phyloP scores from a whole-genome alignment of 2,329 filamentous ascomycete species.

The Purpureocillium takamizusanense region DNA sequence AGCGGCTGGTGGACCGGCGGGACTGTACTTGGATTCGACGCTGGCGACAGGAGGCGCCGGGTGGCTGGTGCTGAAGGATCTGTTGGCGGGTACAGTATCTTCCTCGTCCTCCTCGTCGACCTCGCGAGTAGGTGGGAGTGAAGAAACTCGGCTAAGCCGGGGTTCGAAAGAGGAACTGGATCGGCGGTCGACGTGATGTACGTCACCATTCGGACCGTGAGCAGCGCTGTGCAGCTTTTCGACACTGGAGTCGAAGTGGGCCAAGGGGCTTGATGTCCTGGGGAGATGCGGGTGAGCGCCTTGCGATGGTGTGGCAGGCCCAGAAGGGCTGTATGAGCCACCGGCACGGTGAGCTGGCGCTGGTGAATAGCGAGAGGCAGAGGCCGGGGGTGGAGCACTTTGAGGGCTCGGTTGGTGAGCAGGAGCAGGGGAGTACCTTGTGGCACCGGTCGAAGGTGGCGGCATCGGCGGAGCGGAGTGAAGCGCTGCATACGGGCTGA shows the following conservation, averaged over 20 bases:
- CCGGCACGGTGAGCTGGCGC: slow-evolving; percentile 32
- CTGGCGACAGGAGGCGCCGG: slow-evolving; percentile 12
- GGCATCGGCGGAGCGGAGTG: slow-evolving; percentile 23
- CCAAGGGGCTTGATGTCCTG: slow-evolving; percentile 56
- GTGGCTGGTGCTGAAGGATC: slow-evolving; percentile 16
- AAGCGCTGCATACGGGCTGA: slow-evolving; percentile 44
- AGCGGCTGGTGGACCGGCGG: slow-evolving; percentile 20
- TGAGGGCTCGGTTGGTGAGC: slow-evolving; percentile 28
- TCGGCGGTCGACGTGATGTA: slow-evolving; percentile 34
- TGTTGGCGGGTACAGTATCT: slow-evolving; percentile 9
- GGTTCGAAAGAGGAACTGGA: slow-evolving; percentile 46
- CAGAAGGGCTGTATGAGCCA: slow-evolving; percentile 30
- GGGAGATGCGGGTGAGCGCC: slow-evolving; percentile 49
- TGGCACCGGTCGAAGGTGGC: slow-evolving; percentile 23
- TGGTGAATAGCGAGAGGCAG: slow-evolving; percentile 44
- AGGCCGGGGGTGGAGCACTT: slow-evolving; percentile 26
- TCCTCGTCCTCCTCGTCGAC: slow-evolving; percentile 48
- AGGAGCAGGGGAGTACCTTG: slow-evolving; percentile 56
- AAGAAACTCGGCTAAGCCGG: slow-evolving; percentile 43
- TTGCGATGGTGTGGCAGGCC: slow-evolving; percentile 27
- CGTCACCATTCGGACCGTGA: slow-evolving; percentile 25
- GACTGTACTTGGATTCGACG: slow-evolving; percentile 28
- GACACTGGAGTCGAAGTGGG: slow-evolving; percentile 50
- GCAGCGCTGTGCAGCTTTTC: slow-evolving; percentile 20
- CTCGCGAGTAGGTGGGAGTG: slow-evolving; percentile 52